Conservation (phyloP, 768 basidiomycete species). For the Kwoniella europaea region DNA sequence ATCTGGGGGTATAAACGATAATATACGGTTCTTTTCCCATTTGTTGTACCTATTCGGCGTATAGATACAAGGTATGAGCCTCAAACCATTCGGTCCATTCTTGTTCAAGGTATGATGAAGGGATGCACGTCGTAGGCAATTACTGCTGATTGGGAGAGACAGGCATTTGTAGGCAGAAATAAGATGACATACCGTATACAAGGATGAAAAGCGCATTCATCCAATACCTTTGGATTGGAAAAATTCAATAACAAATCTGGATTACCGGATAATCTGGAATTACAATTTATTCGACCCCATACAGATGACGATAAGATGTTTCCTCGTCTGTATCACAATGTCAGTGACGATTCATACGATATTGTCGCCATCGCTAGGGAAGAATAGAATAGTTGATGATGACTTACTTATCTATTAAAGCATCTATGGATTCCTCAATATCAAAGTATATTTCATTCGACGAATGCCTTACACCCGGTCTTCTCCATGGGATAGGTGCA, state of each 20-base stretch:
- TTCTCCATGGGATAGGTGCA: conserved; percentile 92
- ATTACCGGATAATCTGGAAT: conserved; percentile 76
- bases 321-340: conserved; percentile 66
- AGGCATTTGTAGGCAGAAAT: background rate
- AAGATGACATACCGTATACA: conserved; percentile 74
- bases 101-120: too few species aligned
- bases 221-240: conserved; percentile 72
- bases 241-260: conserved; percentile 85
- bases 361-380: background rate
- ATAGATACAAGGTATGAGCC: background rate
- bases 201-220: conserved; percentile 86
- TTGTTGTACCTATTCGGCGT: conserved; percentile 67
- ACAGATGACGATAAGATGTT: conserved; percentile 70
- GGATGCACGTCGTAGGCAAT: too few species aligned
- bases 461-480: conserved; percentile 77
- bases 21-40: conserved; percentile 73
- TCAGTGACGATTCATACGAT: background rate
- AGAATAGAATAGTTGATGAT: background rate
- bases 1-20: conserved; percentile 94
- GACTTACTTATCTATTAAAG: conserved; percentile 76
- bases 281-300: conserved; percentile 77
- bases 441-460: conserved; percentile 95
- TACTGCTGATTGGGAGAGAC: too few species aligned
- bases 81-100: conserved; percentile 5
- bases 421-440: conserved; percentile 78